Base-by-base conservation (phyloP, 208 protist genomes). In the Acanthamoeba lugdunensis region DNA sequence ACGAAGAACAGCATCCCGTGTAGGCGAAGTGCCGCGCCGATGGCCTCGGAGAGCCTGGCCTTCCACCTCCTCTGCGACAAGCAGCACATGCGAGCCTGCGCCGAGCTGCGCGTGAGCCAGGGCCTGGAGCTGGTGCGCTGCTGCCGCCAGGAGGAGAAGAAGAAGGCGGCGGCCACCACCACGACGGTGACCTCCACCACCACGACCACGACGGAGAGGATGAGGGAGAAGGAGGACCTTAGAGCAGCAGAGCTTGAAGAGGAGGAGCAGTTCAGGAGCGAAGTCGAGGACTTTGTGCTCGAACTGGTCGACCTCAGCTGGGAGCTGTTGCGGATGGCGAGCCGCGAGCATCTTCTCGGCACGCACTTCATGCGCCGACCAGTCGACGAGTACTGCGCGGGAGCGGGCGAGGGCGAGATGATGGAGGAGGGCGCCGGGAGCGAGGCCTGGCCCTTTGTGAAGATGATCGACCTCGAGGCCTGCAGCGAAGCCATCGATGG, bases 271-370 rank as follows among this genome's bases (percentile, higher is more conserved):
- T 30, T 79, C 41, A 21, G 71, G 18, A 18, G 9, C 25, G 21
- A 79, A 21, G 71, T 79, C 41, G 33, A 79, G 41, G 33, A 33
- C 28, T 79, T 50, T 25, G 71, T 79, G 30, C 71, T 79, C 30
- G 71, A 79, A 28, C 28, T 79, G 71, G 71, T 79, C 30, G 71
- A 79, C 18, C 71, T 79, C 37, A 79, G 71, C 71, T 79, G 71
- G 71, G 71, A 79, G 33, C 11, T 79, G 25, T 11, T 45, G 33
- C 71, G 71, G 18, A 7, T 79, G 6, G 28, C 33, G 25, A 79
- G 18, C 33, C 71, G 71, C 71, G 33, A 79, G 41, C 30, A 50
- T 16, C 28, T 79, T 6, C 71, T 79, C 18, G 71, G 33, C 16
- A 2, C 18, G 5, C 71, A 79, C 33, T 79, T 79, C 41, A 79